Percentiles rank a stretch among this genome's conserved stretches.
Evolutionary conservation across 2,329 filamentous ascomycete genomes (phyloP).

Genomic region (Fusarium sp.): DNA sequence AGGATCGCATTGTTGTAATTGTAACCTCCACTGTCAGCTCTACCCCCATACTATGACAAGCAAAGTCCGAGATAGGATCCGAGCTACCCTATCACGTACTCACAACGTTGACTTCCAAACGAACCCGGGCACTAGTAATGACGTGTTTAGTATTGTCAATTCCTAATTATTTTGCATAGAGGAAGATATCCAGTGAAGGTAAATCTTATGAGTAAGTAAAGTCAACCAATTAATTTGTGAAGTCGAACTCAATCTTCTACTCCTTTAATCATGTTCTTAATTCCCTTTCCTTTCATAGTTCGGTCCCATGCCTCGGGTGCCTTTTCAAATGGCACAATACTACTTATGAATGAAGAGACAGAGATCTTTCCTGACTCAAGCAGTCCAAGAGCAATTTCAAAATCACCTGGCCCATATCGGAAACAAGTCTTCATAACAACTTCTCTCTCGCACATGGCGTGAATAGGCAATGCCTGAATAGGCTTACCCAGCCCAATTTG

Average conservation of each 20-base stretch:
- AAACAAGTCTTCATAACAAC: constrained; percentile 87
- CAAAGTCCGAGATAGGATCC: constrained; percentile 15
- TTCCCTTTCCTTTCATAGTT: constrained; percentile 84
- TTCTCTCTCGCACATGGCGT: constrained; percentile 88
- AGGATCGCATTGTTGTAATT: background rate
- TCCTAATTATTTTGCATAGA: background rate
- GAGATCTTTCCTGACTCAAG: constrained; percentile 76
- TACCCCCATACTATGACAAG: background rate
- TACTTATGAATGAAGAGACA: constrained; percentile 82
- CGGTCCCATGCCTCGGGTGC: constrained; percentile 77
- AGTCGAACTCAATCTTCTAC: constrained; percentile 13
- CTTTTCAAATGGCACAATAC: constrained; percentile 78
- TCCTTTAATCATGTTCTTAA: constrained; percentile 70
- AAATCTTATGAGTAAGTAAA: background rate
- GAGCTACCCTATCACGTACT: constrained; percentile 2
- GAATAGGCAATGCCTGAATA: constrained; percentile 62
- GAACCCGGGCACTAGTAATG: background rate
- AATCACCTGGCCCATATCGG: constrained; percentile 88
- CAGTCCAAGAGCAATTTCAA: constrained; percentile 82
- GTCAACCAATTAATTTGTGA: background rate
- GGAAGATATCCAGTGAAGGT: too few relatives aligned
- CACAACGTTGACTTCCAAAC: background rate
- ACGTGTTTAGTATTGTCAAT: background rate
- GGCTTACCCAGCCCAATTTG: constrained; percentile 36
- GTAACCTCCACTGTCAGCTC: background rate